Evolutionary conservation across 345 rosid genomes (phyloP).

Genomic region (Boechera stricta): DNA sequence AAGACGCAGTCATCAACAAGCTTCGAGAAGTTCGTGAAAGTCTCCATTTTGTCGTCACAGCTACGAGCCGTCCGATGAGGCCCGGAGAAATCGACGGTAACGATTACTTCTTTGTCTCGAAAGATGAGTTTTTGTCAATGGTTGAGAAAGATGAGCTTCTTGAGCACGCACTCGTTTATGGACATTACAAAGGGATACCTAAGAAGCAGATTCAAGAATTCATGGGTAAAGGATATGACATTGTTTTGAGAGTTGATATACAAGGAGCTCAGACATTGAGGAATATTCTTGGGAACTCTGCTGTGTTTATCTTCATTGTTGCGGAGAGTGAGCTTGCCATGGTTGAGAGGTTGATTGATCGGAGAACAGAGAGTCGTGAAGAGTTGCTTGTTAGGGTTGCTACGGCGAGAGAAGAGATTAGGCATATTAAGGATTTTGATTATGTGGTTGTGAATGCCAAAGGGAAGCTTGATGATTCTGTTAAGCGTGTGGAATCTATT

Average conservation of each 20-base stretch:
- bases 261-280: slow-evolving; percentile 80
- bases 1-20: slow-evolving; percentile 74
- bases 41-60: slow-evolving; percentile 80
- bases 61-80: slow-evolving; percentile 77
- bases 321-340: slow-evolving; percentile 78
- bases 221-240: slow-evolving; percentile 71
- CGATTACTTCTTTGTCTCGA: slow-evolving; percentile 74
- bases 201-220: slow-evolving; percentile 74
- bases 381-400: slow-evolving; percentile 75
- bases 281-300: slow-evolving; percentile 68
- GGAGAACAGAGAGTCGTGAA: slow-evolving; percentile 80
- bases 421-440: slow-evolving; percentile 63
- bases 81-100: slow-evolving; percentile 76
- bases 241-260: slow-evolving; percentile 78
- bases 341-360: slow-evolving; percentile 76
- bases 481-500: slow-evolving; percentile 67
- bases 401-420: slow-evolving; percentile 80
- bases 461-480: slow-evolving; percentile 76
- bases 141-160: slow-evolving; percentile 65
- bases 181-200: slow-evolving; percentile 85
- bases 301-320: slow-evolving; percentile 71
- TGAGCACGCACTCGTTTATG: slow-evolving; percentile 81
- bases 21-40: slow-evolving; percentile 58
- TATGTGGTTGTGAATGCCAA: slow-evolving; percentile 78
- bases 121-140: slow-evolving; percentile 73